phyloP scores from a whole-genome alignment of 768 basidiomycete species.

The Boletus coccyginus region DNA sequence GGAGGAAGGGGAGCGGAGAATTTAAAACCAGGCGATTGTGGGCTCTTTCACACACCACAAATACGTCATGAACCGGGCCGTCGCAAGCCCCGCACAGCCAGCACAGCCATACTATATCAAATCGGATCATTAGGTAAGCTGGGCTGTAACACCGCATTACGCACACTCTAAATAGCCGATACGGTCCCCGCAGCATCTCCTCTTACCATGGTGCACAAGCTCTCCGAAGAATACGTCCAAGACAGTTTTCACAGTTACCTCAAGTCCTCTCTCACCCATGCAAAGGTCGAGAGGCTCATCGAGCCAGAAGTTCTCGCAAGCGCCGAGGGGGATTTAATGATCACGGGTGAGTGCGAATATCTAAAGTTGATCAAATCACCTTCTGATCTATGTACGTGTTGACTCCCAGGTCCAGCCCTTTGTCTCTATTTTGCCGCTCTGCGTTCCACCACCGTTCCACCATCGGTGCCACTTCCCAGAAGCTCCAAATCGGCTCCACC shows the following conservation, averaged over 20 bases:
- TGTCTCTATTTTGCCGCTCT: slow-evolving; percentile 85
- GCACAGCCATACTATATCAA: no score
- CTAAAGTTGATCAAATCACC: not conserved
- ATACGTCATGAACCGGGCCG: slow-evolving; percentile 11
- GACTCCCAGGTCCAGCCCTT: slow-evolving; percentile 62
- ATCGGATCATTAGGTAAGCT: not conserved
- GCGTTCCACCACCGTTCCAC: slow-evolving; percentile 69
- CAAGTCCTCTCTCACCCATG: slow-evolving; percentile 73
- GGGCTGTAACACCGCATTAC: not conserved
- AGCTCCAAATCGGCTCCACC: slow-evolving; percentile 44
- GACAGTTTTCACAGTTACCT: slow-evolving; percentile 83
- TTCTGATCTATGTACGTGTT: not conserved
- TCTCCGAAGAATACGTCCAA: slow-evolving; percentile 66
- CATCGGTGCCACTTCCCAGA: slow-evolving; percentile 77
- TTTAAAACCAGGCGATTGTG: not conserved
- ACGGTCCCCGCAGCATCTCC: not conserved
- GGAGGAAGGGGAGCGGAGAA: not conserved
- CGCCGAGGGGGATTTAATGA: slow-evolving; percentile 83
- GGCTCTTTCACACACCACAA: not conserved
- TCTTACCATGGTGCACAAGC: slow-evolving; percentile 27
- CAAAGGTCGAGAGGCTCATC: slow-evolving; percentile 71
- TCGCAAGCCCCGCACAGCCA: slow-evolving; percentile 1
- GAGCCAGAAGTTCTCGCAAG: slow-evolving; percentile 71
- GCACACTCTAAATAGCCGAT: not conserved
- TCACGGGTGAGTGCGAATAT: slow-evolving; percentile 56